Base-by-base conservation (phyloP, 2,329 filamentous ascomycete genomes). In the Microdochium trichocladiopsis region DNA sequence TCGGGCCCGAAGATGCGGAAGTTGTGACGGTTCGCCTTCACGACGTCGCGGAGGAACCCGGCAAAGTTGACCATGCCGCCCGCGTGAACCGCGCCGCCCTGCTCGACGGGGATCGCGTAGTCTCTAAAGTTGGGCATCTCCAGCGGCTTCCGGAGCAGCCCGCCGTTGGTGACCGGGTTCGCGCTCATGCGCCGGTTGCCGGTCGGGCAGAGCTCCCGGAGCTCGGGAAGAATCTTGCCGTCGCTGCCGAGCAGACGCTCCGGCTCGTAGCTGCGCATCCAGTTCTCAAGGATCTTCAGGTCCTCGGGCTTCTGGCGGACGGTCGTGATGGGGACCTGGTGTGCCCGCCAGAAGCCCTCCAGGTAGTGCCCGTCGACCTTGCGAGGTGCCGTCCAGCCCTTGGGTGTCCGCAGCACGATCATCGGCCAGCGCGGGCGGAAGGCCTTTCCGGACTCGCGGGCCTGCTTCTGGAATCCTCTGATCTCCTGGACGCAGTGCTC, bases 1-100 rank as follows among this genome's bases (percentile, higher is more conserved):
- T 92, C 88, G 0, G 88, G 88, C 0, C 87, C 87, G 58, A 90
- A 89, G 5, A 91, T 74, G 45, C 88, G 84, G 76, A 92, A 92
- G 63, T 79, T 86, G 53, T 72, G 74, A 57, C 71, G 74, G 61
- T 92, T 92, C 33, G 72, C 69, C 24, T 75, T 77, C 24, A 91
- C 75, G 47, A 91, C 73, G 53, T 90, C 86, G 28, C 81, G 78
- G 48, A 92, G 69, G 68, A 85, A 89, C 1, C 66, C 71, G 14
- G 83, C 80, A 70, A 90, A 86, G 62, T 86, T 87, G 22, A 69
- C 68, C 87, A 92, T 91, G 66, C 84, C 86, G 25, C 78, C 79
- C 9, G 74, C 73, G 52, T 73, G 73, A 0, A 75, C 75, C 2
- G 73, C 74, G 16, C 82, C 87, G 1, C 83, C 74, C 52, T 80